Base-by-base conservation (phyloP, 179 eudicot species). In the Vitellaria paradoxa region DNA sequence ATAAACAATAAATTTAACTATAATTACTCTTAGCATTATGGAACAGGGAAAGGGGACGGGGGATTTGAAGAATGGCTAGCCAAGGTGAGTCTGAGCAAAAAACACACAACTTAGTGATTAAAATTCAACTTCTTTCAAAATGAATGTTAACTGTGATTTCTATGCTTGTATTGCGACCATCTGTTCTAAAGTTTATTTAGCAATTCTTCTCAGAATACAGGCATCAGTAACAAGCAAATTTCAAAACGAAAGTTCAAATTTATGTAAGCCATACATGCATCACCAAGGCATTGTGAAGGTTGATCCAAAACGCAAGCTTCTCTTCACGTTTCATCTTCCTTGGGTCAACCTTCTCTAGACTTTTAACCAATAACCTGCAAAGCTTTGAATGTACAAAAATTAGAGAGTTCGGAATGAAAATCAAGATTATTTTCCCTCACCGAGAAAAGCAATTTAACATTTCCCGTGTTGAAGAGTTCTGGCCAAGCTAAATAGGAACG, bases 281-380 rank as follows among this genome's bases (percentile, higher is more conserved):
- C 79, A 84, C 84, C 87, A 88, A 72, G 37, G 91, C 89, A 79
- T 88, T 88, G 80, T 86, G 89, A 76, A 88, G 81, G 70, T 88
- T 88, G 73, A 88, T 84, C 91, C 37, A 30, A 30, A 30, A 30
- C 37, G 37, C 37, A 30, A 30, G 37, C 37, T 30, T 30, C 37
- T 30, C 87, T 82, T 88, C 89, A 11, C 85, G 89, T 78, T 78
- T 84, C 91, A 88, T 86, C 81, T 86, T 88, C 80, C 26, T 80
- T 10, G 81, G 85, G 66, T 88, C 82, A 62, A 88, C 84, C 63
- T 73, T 83, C 80, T 88, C 89, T 15, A 88, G 88, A 68, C 85
- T 70, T 76, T 86, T 83, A 24, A 88, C 88, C 76, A 88, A 77
- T 65, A 82, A 76, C 86, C 91, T 88, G 63, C 79, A 81, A 77